Evolutionary conservation across 208 protist genomes (phyloP), one percentile per base, ranked within the genome.

Genomic region (Phytomonas serpens): DNA sequence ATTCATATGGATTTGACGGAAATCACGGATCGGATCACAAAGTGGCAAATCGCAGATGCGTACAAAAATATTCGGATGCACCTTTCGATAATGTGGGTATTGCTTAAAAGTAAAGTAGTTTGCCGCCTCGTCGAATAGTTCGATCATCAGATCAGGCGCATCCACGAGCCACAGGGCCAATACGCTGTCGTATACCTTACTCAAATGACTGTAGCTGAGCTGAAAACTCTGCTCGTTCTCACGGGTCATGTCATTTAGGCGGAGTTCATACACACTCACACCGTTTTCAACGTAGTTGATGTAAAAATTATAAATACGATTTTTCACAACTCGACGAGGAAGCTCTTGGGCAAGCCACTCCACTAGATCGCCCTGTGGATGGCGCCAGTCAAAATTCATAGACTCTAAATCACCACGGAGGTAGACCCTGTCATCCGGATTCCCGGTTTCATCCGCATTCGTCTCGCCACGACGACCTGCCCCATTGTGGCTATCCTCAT

Each of bases 1-100:
- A 83, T 99, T 99, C 79, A 99, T 93, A 77, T 99, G 98, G 57
- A 95, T 73, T 76, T 98, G 92, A n/a, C 98, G 90, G 57, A 99
- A 94, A 51, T 99, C 97, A 31, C 98, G 92, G 61, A 99, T 95
- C 27, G 93, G 89, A 77, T 99, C 98, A 65, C 88, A 88, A 57
- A 99, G 75, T 27, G 98, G 98, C 36, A 99, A 81, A 66, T 99
- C 93, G 57, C 89, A 88, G 67, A 99, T 98, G 61, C 99, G 95
- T 31, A 99, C 97, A 68, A 98, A 94, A 66, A 99, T 85, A 92
- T 82, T 68, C 36, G 71, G 73, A 79, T 93, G 88, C 63, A 99
- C 97, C 62, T 90, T 86, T 27, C 79, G 67, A 81, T 99, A 99
- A 38, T 99, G 83, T 14, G 95, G 96, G 79, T 94, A 99, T 16